Percentiles rank a stretch among this genome's conserved stretches.
These are phyloP conservation scores for Rhizoclosmatium sp. DNA, from an alignment of 192 early-diverging fungal genomes.

Conservation along the genomic window DNA sequence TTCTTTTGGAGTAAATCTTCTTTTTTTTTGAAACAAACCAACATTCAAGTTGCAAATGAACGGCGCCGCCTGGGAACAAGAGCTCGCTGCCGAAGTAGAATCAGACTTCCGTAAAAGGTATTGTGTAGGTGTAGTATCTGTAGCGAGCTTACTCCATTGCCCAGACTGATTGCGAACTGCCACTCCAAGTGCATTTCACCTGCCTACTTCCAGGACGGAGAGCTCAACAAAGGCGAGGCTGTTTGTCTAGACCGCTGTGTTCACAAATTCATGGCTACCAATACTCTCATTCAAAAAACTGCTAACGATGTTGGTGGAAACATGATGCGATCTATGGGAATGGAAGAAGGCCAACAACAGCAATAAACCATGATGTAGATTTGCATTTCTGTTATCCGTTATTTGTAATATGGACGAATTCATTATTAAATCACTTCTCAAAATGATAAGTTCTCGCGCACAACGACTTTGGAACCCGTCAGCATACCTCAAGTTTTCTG, in stretches of 20 bases:
- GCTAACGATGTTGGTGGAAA: conserved; percentile 23
- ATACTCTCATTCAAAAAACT: conserved; percentile 21
- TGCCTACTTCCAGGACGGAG: conserved; percentile 75
- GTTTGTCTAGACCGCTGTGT: conserved; percentile 91
- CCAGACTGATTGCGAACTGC: conserved; percentile 53
- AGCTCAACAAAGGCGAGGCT: conserved; percentile 89
- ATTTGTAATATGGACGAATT: background rate
- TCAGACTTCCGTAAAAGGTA: conserved; percentile 30
- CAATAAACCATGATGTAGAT: background rate
- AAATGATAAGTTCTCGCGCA: background rate
- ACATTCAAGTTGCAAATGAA: background rate
- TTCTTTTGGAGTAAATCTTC: background rate
- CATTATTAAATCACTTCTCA: background rate
- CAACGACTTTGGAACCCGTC: conserved; percentile 17
- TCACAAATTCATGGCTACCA: conserved; percentile 73
- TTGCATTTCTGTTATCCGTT: background rate
- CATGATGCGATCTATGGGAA: conserved; percentile 18
- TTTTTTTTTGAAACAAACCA: conserved; percentile 10
- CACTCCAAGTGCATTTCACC: conserved; percentile 84
- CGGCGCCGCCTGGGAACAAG: conserved; percentile 24
- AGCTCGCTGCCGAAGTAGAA: conserved; percentile 35
- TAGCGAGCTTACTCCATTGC: background rate
- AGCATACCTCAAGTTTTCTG: conserved; percentile 11
- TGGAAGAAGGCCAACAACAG: background rate
- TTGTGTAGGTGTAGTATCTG: background rate